phyloP scores from a whole-genome alignment of 176 grass and related monocot species.

The Microstegium vimineum region DNA sequence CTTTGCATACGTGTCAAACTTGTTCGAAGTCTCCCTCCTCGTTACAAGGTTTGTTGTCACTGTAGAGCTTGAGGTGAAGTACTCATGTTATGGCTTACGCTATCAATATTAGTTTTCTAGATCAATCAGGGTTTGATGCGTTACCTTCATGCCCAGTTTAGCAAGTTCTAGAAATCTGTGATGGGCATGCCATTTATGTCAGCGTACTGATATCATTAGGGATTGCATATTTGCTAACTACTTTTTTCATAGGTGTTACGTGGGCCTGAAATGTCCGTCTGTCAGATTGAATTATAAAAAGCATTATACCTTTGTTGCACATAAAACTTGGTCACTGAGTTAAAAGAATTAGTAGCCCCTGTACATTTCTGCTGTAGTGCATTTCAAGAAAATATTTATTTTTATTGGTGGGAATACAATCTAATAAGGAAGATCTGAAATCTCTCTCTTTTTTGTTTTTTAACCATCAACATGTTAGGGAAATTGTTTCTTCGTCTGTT shows the following conservation, averaged over 20 bases:
- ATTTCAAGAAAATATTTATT: background rate
- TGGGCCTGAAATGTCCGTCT: background rate
- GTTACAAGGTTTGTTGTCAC: slow-evolving; percentile 63
- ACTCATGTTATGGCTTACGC: background rate
- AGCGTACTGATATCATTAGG: background rate
- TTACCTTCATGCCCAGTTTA: background rate
- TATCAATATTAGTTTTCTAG: background rate
- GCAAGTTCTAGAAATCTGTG: background rate
- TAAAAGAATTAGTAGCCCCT: background rate
- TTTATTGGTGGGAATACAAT: background rate
- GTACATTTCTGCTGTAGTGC: background rate
- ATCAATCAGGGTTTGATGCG: background rate
- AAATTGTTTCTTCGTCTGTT: background rate
- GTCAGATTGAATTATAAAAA: background rate
- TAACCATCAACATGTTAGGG: background rate
- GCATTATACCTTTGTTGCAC: background rate
- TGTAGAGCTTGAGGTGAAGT: background rate
- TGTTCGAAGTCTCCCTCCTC: slow-evolving; percentile 76
- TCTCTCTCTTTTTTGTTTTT: background rate
- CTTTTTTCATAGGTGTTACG: background rate
- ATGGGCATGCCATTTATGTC: background rate
- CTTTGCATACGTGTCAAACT: slow-evolving; percentile 87
- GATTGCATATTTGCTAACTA: background rate
- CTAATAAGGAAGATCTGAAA: background rate
- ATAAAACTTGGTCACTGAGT: background rate